Percentiles rank a stretch among this genome's conserved stretches.
phyloP scores from a whole-genome alignment of 495 filamentous ascomycete genomes.

The Cercophora scortea region DNA sequence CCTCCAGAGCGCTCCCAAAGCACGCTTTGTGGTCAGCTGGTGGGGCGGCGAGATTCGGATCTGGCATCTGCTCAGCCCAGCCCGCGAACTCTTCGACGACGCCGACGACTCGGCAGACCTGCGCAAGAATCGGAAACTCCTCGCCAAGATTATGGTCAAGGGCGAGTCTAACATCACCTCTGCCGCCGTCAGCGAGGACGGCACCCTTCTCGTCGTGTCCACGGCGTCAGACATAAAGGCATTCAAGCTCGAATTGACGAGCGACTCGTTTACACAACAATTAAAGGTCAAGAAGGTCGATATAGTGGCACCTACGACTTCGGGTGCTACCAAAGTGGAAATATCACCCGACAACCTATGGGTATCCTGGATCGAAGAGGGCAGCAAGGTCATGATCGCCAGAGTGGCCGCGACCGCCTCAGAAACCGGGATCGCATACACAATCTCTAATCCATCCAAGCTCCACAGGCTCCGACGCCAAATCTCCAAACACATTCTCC shows the following conservation, averaged over 20 bases:
- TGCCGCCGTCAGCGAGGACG: constrained; percentile 63
- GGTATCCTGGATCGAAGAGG: constrained; percentile 71
- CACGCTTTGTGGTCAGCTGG: constrained; percentile 77
- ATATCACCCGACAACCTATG: constrained; percentile 64
- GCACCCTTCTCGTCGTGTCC: constrained; percentile 66
- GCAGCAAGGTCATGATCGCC: constrained; percentile 72
- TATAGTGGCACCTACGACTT: constrained; percentile 13
- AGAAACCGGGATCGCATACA: constrained; percentile 27
- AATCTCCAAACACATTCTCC: constrained; percentile 43
- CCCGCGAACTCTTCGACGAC: constrained; percentile 36
- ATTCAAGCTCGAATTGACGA: constrained; percentile 52
- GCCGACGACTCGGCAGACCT: constrained; percentile 25
- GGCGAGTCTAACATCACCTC: constrained; percentile 85
- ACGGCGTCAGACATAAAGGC: constrained; percentile 72
- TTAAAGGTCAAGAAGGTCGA: constrained; percentile 28
- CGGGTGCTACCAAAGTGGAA: constrained; percentile 67
- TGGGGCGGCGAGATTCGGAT: constrained; percentile 86
- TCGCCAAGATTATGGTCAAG: constrained; percentile 65
- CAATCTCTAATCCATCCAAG: constrained; percentile 37
- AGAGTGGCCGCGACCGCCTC: constrained; percentile 44
- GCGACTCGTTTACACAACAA: constrained; percentile 34
- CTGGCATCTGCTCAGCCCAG: constrained; percentile 57
- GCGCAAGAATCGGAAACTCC: constrained; percentile 47
- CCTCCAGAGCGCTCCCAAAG: constrained; percentile 59
- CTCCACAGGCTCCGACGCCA: constrained; percentile 54